phyloP scores from a whole-genome alignment of 352 stramenopile genomes.

The Globisporangium megalacanthum region DNA sequence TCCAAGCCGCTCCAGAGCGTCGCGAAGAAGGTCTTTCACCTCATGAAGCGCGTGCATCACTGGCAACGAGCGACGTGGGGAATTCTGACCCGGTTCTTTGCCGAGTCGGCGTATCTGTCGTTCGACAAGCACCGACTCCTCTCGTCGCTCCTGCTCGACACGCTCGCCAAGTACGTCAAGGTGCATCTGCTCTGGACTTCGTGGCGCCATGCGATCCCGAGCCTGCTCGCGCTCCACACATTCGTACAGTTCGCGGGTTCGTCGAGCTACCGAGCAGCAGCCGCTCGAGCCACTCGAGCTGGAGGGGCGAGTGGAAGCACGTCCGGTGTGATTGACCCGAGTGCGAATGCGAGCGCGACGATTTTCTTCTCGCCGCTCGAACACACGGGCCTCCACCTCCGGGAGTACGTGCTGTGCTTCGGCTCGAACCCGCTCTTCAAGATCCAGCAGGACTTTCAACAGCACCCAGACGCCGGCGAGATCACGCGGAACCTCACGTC shows the following conservation, averaged over 20 bases:
- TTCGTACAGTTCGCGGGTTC: slow-evolving; percentile 19
- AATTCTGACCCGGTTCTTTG: slow-evolving; percentile 34
- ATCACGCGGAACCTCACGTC: slow-evolving; percentile 24
- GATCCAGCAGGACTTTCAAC: slow-evolving; percentile 54
- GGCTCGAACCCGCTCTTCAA: slow-evolving; percentile 44
- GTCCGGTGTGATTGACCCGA: neutral
- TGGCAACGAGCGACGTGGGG: slow-evolving; percentile 57
- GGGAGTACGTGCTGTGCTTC: slow-evolving; percentile 60
- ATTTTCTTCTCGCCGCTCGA: slow-evolving; percentile 32
- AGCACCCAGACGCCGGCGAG: slow-evolving; percentile 25
- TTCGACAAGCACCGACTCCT: slow-evolving; percentile 55
- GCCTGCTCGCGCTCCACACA: slow-evolving; percentile 38
- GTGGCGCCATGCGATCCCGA: slow-evolving; percentile 27
- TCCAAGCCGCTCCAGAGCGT: slow-evolving; percentile 16
- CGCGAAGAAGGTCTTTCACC: slow-evolving; percentile 29
- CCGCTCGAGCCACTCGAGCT: neutral
- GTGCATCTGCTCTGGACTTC: slow-evolving; percentile 58
- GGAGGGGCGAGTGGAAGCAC: neutral
- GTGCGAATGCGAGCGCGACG: neutral
- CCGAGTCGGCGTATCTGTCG: slow-evolving; percentile 22
- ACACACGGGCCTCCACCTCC: slow-evolving; percentile 29
- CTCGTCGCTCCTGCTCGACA: slow-evolving; percentile 43
- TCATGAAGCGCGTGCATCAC: slow-evolving; percentile 62
- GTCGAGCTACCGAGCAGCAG: slow-evolving; percentile 9
- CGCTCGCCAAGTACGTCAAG: slow-evolving; percentile 52